phyloP scores from a whole-genome alignment of 257 asterid species.

The Nicotiana attenuata region DNA sequence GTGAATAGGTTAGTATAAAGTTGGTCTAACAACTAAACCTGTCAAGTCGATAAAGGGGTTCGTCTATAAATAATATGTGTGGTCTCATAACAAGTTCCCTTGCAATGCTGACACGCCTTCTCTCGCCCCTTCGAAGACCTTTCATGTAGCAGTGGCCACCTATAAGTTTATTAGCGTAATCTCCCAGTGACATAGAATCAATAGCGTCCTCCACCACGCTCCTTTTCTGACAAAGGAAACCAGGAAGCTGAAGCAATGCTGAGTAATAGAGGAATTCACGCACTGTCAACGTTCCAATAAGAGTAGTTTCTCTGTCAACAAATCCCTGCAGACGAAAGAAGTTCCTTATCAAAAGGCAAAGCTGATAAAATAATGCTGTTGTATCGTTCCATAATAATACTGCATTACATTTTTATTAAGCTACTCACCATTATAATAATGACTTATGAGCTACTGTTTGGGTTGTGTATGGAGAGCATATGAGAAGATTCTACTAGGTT shows the following conservation, averaged over 20 bases:
- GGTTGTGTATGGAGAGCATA: background rate
- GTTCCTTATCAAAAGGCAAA: conserved; percentile 11
- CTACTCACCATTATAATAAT: background rate
- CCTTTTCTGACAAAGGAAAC: conserved; percentile 64
- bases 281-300: conserved; percentile 91
- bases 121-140: conserved; percentile 92
- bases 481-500: background rate
- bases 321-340: conserved; percentile 57
- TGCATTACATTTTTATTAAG: background rate
- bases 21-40: conserved; percentile 41
- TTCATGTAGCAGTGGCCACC: conserved; percentile 94
- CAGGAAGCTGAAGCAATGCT: conserved; percentile 93
- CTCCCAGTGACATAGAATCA: conserved; percentile 86
- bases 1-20: background rate
- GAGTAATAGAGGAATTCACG: conserved; percentile 99
- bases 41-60: conserved; percentile 98
- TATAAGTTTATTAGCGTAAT: conserved; percentile 83
- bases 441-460: background rate
- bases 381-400: background rate
- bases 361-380: background rate
- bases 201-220: conserved; percentile 92
- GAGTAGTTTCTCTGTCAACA: conserved; percentile 84
- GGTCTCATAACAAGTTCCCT: conserved; percentile 98
- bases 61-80: conserved; percentile 79
- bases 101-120: conserved; percentile 91